phyloP scores from a whole-genome alignment of 140 eudicot genomes.

The Erigeron philadelphicus region DNA sequence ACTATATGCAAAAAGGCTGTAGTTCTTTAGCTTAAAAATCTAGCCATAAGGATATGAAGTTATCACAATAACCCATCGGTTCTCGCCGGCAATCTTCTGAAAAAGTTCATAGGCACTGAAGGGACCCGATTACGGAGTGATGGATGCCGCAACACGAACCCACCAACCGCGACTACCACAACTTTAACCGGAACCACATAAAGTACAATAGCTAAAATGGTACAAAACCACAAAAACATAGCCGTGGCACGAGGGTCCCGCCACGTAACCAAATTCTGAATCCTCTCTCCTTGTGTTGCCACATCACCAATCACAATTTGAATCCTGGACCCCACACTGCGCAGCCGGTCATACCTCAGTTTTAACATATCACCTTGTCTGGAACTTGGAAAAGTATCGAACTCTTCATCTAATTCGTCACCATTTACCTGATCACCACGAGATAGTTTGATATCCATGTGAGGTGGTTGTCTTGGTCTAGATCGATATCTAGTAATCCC shows the following conservation, averaged over 20 bases:
- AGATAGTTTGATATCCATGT: slow-evolving; percentile 58
- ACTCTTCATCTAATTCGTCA: slow-evolving; percentile 71
- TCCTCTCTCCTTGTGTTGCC: slow-evolving; percentile 71
- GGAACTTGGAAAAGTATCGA: slow-evolving; percentile 54
- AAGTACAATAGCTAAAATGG: slow-evolving; percentile 35
- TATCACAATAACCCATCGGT: slow-evolving; percentile 49
- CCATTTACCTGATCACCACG: slow-evolving; percentile 28
- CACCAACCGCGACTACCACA: slow-evolving; percentile 27
- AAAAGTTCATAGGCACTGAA: slow-evolving; percentile 41
- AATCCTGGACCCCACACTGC: slow-evolving; percentile 47
- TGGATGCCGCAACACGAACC: slow-evolving; percentile 54
- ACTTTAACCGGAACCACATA: slow-evolving; percentile 34
- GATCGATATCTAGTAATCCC: slow-evolving; percentile 46
- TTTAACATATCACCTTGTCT: slow-evolving; percentile 33
- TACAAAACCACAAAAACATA: slow-evolving; percentile 48
- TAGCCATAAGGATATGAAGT: neutral
- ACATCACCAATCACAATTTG: slow-evolving; percentile 54
- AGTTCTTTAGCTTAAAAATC: neutral
- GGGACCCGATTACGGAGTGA: slow-evolving; percentile 40
- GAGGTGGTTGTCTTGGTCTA: slow-evolving; percentile 58
- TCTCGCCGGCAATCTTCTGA: slow-evolving; percentile 59
- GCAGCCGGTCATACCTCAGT: slow-evolving; percentile 55
- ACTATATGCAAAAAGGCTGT: neutral
- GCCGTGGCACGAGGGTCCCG: slow-evolving; percentile 77
- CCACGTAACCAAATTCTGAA: slow-evolving; percentile 55